A percentile compares a stretch with the other conserved stretches of the same genome.
Conservation (phyloP, 768 basidiomycete genomes). For the Tricholoma hemisulphureum region DNA sequence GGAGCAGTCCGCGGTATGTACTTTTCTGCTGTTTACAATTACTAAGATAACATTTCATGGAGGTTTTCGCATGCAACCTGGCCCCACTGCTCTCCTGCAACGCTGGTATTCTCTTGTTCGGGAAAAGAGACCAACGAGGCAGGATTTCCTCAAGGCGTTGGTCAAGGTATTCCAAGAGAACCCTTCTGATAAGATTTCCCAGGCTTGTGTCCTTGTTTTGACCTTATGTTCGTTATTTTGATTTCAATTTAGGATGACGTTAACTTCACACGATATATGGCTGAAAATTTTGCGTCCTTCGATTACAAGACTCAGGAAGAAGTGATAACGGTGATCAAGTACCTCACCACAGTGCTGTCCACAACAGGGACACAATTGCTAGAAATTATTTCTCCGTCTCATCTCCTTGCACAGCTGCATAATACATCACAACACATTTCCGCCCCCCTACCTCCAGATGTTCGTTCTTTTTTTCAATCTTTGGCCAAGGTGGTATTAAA, state of each 20-base stretch:
- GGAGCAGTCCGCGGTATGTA: slow-evolving; percentile 53
- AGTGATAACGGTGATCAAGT: slow-evolving; percentile 79
- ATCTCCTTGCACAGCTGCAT: slow-evolving; percentile 63
- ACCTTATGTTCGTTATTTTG: background rate
- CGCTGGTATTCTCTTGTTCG: slow-evolving; percentile 90
- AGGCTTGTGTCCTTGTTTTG: slow-evolving; percentile 37
- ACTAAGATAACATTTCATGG: background rate
- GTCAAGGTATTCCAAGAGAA: slow-evolving; percentile 81
- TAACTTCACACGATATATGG: slow-evolving; percentile 87
- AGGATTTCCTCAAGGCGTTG: slow-evolving; percentile 85
- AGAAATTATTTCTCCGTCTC: slow-evolving; percentile 68
- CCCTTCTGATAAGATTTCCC: slow-evolving; percentile 51
- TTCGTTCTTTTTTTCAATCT: slow-evolving; percentile 3
- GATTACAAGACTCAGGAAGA: slow-evolving; percentile 98
- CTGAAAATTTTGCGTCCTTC: slow-evolving; percentile 88
- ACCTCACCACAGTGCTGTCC: slow-evolving; percentile 71
- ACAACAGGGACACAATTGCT: slow-evolving; percentile 81
- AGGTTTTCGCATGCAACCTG: slow-evolving; percentile 68
- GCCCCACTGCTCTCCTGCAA: slow-evolving; percentile 74
- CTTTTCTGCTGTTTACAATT: background rate
- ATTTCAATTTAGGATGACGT: slow-evolving; percentile 62
- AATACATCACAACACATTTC: slow-evolving; percentile 21
- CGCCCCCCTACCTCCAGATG: slow-evolving; percentile 8
- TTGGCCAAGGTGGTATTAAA: background rate
- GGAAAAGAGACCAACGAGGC: slow-evolving; percentile 83